Evolutionary conservation across 1,139 yeast genomes (phyloP).

Genomic region (Protomyces arabidopsidicola): DNA sequence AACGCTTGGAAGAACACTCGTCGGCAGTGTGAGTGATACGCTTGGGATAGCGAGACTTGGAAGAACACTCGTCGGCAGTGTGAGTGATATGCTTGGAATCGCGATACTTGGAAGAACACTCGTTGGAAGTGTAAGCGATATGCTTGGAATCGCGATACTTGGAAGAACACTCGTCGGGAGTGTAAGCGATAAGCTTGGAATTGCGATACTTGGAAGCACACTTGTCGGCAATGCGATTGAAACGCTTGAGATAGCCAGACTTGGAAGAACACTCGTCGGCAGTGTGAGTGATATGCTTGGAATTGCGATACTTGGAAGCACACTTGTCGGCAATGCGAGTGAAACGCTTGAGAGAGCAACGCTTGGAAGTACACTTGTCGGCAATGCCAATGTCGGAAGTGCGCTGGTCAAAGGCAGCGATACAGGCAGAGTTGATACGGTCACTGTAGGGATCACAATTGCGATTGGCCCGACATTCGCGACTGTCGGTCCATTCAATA

Average conservation of each 20-base stretch:
- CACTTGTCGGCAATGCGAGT: too few relatives aligned
- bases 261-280: not conserved
- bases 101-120: not conserved
- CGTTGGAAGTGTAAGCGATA: not conserved
- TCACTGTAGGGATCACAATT: not conserved
- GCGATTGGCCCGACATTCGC: not conserved
- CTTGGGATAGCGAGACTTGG: too few relatives aligned
- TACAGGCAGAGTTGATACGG: too few relatives aligned
- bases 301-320: not conserved
- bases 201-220: not conserved
- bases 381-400: not conserved
- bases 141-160: not conserved
- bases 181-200: not conserved
- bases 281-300: not conserved
- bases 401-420: not conserved
- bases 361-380: not conserved
- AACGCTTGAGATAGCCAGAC: not conserved
- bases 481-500: not conserved
- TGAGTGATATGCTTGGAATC: not conserved
- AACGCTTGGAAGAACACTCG: too few relatives aligned
- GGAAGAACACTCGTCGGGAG: not conserved
- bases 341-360: not conserved
- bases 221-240: not conserved
- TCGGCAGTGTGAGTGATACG: too few relatives aligned
- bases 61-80: too few relatives aligned